Evolutionary conservation across 176 grass and related monocot species (phyloP).

Genomic region (Guadua angustifolia): DNA sequence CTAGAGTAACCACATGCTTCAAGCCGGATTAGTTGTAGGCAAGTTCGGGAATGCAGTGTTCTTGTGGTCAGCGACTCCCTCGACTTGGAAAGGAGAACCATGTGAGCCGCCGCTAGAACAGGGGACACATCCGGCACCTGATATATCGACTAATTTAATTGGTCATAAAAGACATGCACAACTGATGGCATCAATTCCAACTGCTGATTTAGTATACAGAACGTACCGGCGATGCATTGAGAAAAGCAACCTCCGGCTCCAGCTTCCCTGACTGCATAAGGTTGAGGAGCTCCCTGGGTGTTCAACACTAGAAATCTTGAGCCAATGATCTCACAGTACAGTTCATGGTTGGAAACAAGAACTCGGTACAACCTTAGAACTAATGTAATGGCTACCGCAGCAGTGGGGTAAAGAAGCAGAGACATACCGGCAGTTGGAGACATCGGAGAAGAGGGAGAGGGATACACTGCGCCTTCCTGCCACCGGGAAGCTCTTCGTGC

Average conservation of each 20-base stretch:
- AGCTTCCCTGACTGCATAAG: constrained; percentile 83
- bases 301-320: background rate
- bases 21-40: constrained; percentile 90
- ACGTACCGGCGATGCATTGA: constrained; percentile 82
- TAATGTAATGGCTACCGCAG: background rate
- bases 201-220: background rate
- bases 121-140: constrained; percentile 93
- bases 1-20: constrained; percentile 70
- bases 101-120: constrained; percentile 75
- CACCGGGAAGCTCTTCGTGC: constrained; percentile 70
- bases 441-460: constrained; percentile 70
- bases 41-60: constrained; percentile 88
- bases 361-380: background rate
- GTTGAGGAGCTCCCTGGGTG: constrained; percentile 68
- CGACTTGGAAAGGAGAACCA: constrained; percentile 67
- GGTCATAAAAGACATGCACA: background rate
- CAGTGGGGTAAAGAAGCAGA: background rate
- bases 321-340: background rate
- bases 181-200: background rate
- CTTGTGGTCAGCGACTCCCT: constrained; percentile 82
- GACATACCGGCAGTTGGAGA: constrained; percentile 74
- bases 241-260: constrained; percentile 74
- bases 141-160: background rate
- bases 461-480: constrained; percentile 43
- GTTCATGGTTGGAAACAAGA: background rate